Percentiles rank a stretch among this genome's conserved stretches.
These are phyloP conservation scores for Ailanthus altissimus DNA, from an alignment of 345 rosid genomes.

Conservation along the genomic window DNA sequence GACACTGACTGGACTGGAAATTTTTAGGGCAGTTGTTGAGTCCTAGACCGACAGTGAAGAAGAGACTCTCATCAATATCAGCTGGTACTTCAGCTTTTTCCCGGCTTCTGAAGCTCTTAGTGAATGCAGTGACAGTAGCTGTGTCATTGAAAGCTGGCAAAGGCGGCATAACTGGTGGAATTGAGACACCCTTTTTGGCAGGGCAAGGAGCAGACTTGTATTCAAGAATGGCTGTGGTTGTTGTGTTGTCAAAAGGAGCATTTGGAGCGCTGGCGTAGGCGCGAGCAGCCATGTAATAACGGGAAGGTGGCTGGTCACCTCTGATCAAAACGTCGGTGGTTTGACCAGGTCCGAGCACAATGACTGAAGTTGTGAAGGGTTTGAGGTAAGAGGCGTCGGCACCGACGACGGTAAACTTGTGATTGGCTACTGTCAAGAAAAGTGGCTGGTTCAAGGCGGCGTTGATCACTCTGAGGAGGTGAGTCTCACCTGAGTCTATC, in stretches of 20 bases:
- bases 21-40: constrained; percentile 68
- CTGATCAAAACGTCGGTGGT: constrained; percentile 83
- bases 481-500: constrained; percentile 65
- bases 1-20: constrained; percentile 48
- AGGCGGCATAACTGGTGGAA: constrained; percentile 49
- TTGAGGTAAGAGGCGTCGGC: constrained; percentile 86
- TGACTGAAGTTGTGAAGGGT: constrained; percentile 74
- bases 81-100: constrained; percentile 63
- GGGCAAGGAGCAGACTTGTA: constrained; percentile 80
- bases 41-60: constrained; percentile 79
- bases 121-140: constrained; percentile 63
- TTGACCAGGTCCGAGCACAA: constrained; percentile 92
- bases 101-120: constrained; percentile 47
- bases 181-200: constrained; percentile 35
- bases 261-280: constrained; percentile 80
- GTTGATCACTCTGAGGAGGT: constrained; percentile 81
- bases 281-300: constrained; percentile 79
- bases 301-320: constrained; percentile 66
- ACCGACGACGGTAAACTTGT: constrained; percentile 78
- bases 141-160: constrained; percentile 83
- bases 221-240: constrained; percentile 86
- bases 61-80: constrained; percentile 62
- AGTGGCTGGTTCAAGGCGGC: constrained; percentile 83
- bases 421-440: constrained; percentile 82
- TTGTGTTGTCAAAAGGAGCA: constrained; percentile 80